These are phyloP conservation scores for Jamesozyma spencerorum DNA, from an alignment of 805 yeast genomes.

Conservation along the genomic window DNA sequence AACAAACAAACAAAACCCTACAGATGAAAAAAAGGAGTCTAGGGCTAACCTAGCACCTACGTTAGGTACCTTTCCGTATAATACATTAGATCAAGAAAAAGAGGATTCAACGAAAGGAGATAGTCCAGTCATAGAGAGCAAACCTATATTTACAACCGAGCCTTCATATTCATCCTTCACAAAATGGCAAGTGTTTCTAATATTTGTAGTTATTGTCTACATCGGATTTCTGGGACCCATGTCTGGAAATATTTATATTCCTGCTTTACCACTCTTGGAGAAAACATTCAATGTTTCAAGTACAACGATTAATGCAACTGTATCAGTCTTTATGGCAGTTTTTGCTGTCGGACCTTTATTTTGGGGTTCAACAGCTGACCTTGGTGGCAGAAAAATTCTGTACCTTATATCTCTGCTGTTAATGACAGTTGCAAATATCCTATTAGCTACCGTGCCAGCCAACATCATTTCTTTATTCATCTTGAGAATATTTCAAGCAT, in stretches of 20 bases:
- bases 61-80: not conserved
- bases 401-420: constrained; percentile 47
- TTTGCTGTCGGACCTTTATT: constrained; percentile 48
- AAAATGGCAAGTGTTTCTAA: constrained; percentile 23
- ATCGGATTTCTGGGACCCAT: constrained; percentile 50
- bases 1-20: not conserved
- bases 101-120: not conserved
- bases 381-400: constrained; percentile 57
- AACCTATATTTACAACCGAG: not conserved
- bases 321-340: constrained; percentile 47
- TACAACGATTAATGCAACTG: constrained; percentile 44
- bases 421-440: constrained; percentile 54
- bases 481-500: constrained; percentile 59
- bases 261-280: constrained; percentile 40
- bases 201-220: constrained; percentile 35
- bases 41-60: not conserved
- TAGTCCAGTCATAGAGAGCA: not conserved
- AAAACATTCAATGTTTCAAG: constrained; percentile 34
- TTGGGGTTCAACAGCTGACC: constrained; percentile 49
- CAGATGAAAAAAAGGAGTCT: not conserved
- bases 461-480: constrained; percentile 64
- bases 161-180: constrained; percentile 32
- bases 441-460: constrained; percentile 51
- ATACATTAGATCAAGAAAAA: not conserved
- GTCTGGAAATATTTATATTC: constrained; percentile 49